Base-by-base conservation (phyloP, 371 early-diverging fungal species). In the Quaeritorhiza haematococci region DNA sequence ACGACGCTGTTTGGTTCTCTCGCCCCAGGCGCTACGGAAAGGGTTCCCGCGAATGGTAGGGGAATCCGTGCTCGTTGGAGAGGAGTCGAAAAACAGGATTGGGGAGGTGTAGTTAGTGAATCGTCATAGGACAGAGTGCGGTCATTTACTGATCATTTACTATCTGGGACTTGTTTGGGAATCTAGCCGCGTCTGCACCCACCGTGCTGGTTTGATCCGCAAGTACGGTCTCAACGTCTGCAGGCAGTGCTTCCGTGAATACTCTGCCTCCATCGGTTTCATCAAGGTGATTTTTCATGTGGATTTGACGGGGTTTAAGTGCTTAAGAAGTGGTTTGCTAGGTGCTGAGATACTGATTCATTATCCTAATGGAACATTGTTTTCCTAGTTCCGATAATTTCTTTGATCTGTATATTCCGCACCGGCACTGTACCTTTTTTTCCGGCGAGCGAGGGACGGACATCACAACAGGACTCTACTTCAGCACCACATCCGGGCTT, bases 241-340 rank as follows among this genome's bases (percentile, higher is more conserved):
- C 90, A 93, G 99, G 86, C 98, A 98, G 85, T 99, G 99, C 89
- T 98, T 99, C 92, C 96, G 98, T 82, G 96, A 98, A 84, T 91
- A 98, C 82, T 85, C 98, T 76, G 79, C 76, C 60, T 96, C 95
- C 75, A 98, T 99, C 82, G 99, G 99, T 67, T 98, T 99, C 86
- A 77, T 80, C 78, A 95, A 95, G 91, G 65, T 62, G 38, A 38
- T 13, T 38, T 38, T n/a, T n/a, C n/a, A n/a, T n/a, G n/a, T n/a
- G n/a, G n/a, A n/a, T n/a, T n/a, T n/a, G n/a, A n/a, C n/a, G n/a
- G n/a, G n/a, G n/a, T n/a, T n/a, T n/a, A n/a, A n/a, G n/a, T n/a
- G n/a, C n/a, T n/a, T n/a, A n/a, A n/a, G n/a, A n/a, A n/a, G n/a
- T n/a, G n/a, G n/a, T n/a, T n/a, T n/a, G n/a, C n/a, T n/a, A n/a